Evolutionary conservation across 2,329 filamentous ascomycete species (phyloP).

Genomic region (Plenodomus biglobosus): DNA sequence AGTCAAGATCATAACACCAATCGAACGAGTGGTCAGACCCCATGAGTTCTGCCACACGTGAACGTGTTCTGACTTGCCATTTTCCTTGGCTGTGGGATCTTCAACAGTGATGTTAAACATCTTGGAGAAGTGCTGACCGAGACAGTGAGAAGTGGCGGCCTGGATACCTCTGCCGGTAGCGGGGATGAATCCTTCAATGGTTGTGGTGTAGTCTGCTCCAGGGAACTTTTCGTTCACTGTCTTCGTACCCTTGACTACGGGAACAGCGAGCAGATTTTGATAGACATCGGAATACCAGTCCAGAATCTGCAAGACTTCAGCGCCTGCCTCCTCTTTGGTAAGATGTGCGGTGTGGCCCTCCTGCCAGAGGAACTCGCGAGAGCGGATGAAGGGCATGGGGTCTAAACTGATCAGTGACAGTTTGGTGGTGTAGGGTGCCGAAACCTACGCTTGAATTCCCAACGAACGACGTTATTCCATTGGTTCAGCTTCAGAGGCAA

Average conservation of each 20-base stretch:
- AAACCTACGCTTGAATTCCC: conserved; percentile 80
- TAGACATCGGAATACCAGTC: conserved; percentile 92
- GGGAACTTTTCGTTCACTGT: conserved; percentile 99
- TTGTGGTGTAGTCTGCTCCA: conserved; percentile 94
- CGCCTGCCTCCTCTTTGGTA: conserved; percentile 75
- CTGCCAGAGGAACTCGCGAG: conserved; percentile 97
- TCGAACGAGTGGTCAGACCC: conserved; percentile 95
- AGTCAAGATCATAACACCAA: conserved; percentile 98
- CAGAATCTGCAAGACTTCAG: conserved; percentile 90
- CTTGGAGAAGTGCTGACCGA: conserved; percentile 98
- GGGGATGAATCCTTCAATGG: conserved; percentile 94
- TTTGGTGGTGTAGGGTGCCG: too few relatives aligned
- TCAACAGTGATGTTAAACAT: conserved; percentile 99
- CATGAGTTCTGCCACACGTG: conserved; percentile 99
- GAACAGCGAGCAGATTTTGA: conserved; percentile 89
- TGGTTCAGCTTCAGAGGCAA: conserved; percentile 93
- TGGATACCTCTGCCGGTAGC: conserved; percentile 95
- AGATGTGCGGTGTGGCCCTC: conserved; percentile 94
- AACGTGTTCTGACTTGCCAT: conserved; percentile 66
- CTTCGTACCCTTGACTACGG: conserved; percentile 90
- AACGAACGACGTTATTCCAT: conserved; percentile 94
- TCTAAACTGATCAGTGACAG: conserved; percentile 12
- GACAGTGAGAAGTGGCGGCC: conserved; percentile 88
- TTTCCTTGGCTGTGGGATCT: conserved; percentile 71
- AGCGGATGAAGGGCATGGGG: conserved; percentile 74